A percentile compares a stretch with the other conserved stretches of the same genome.
These are phyloP conservation scores for Polytrichum commune DNA, from an alignment of 225 moss, liverwort and hornwort species.

Conservation along the genomic window DNA sequence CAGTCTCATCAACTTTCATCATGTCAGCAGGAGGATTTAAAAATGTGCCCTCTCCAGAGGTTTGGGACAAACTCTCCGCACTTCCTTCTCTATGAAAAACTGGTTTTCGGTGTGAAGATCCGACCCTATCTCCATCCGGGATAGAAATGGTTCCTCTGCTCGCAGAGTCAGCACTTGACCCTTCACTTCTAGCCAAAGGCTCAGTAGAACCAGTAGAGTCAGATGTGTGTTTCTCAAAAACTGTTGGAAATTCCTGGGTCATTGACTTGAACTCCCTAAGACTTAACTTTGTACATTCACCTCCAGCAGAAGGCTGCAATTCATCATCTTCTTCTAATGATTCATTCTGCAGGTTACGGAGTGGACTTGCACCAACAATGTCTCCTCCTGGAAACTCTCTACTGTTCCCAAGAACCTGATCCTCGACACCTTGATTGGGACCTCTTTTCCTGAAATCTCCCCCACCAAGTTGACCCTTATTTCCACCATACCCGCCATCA, in stretches of 20 bases:
- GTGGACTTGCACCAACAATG: too few species aligned
- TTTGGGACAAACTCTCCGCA: not conserved
- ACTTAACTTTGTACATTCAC: slow-evolving; percentile 7
- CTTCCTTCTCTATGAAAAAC: not conserved
- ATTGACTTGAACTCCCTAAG: slow-evolving; percentile 6
- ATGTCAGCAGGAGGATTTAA: not conserved
- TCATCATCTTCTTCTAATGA: not conserved
- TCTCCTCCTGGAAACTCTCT: too few species aligned
- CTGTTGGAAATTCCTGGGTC: slow-evolving; percentile 8
- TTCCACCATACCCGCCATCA: slow-evolving; percentile 5
- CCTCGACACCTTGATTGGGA: not conserved
- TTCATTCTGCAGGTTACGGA: not conserved
- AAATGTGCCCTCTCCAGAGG: not conserved
- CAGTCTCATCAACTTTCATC: slow-evolving; percentile 2
- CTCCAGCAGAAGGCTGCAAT: not conserved
- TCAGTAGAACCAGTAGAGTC: slow-evolving; percentile 5
- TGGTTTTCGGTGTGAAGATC: not conserved
- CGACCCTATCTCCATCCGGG: not conserved
- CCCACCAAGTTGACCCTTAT: not conserved
- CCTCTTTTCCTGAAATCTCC: not conserved
- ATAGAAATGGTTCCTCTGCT: slow-evolving; percentile 1
- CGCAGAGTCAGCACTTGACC: slow-evolving; percentile 22
- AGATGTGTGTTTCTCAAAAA: slow-evolving; percentile 7
- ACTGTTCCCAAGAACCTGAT: not conserved
- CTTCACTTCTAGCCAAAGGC: slow-evolving; percentile 18